These are phyloP conservation scores for Salix arbutifolia DNA, from an alignment of 345 rosid genomes.

Conservation along the genomic window DNA sequence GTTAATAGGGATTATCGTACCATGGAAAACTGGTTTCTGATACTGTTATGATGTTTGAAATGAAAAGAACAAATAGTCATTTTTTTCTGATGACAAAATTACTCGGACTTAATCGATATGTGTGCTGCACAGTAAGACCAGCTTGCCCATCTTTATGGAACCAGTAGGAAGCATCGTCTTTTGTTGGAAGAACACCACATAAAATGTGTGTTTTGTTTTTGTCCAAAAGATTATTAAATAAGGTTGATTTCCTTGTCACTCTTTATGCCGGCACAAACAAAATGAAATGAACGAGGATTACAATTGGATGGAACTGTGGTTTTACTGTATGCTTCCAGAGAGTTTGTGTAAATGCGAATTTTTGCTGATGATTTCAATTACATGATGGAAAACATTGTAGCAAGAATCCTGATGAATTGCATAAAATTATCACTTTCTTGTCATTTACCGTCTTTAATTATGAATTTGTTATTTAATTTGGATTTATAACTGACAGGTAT, in stretches of 20 bases:
- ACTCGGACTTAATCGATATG: neutral
- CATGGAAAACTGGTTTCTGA: neutral
- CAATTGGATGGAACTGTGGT: neutral
- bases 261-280: neutral
- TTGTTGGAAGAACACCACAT: neutral
- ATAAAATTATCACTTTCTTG: neutral
- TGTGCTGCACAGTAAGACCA: neutral
- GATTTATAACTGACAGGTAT: slow-evolving; percentile 42
- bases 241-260: neutral
- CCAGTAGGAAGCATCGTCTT: neutral
- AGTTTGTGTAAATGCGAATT: neutral
- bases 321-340: neutral
- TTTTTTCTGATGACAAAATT: neutral
- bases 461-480: neutral
- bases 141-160: neutral
- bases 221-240: neutral
- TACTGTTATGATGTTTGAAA: neutral
- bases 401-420: neutral
- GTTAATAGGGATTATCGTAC: neutral
- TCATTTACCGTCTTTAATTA: neutral
- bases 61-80: neutral
- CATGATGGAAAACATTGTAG: neutral
- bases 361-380: slow-evolving; percentile 1
- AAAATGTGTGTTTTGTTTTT: neutral
- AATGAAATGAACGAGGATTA: neutral